phyloP scores from a whole-genome alignment of 192 early-diverging fungal species.

The Coemansia javaensis region DNA sequence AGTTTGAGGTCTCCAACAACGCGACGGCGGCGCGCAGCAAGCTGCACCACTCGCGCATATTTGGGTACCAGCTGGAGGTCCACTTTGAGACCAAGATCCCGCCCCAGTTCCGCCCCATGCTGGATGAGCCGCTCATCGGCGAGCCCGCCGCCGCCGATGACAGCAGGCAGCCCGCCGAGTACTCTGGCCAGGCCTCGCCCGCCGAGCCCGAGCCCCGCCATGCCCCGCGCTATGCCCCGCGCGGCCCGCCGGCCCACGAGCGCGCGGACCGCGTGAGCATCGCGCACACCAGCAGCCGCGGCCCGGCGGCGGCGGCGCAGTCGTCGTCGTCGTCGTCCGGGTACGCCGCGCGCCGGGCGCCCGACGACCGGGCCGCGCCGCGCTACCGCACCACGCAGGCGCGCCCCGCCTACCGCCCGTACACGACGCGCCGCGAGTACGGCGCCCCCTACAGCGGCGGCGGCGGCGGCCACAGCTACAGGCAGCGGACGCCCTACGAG shows the following conservation, averaged over 20 bases:
- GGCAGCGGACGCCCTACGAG: not conserved
- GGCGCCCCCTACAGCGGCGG: not conserved
- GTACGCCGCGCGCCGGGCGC: no score
- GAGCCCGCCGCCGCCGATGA: not conserved
- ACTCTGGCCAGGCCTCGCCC: slow-evolving; percentile 2
- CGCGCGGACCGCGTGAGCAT: no score
- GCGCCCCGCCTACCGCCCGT: no score
- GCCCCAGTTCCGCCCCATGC: slow-evolving; percentile 10
- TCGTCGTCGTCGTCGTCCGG: no score
- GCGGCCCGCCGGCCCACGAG: not conserved
- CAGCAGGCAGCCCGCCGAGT: not conserved
- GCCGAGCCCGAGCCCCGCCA: not conserved
- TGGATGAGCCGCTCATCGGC: no score
- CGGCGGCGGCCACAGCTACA: not conserved
- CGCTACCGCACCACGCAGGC: no score
- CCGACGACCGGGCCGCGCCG: no score
- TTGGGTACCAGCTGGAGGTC: slow-evolving; percentile 24
- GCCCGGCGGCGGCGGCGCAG: no score
- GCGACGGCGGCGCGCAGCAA: slow-evolving; percentile 31
- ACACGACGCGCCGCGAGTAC: no score
- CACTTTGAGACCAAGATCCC: slow-evolving; percentile 46
- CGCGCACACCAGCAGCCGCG: no score
- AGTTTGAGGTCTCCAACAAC: slow-evolving; percentile 24
- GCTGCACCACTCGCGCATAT: slow-evolving; percentile 21
- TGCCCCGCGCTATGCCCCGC: not conserved